Conservation (phyloP, 2,329 filamentous ascomycete genomes). For the Microsporum audouinii region DNA sequence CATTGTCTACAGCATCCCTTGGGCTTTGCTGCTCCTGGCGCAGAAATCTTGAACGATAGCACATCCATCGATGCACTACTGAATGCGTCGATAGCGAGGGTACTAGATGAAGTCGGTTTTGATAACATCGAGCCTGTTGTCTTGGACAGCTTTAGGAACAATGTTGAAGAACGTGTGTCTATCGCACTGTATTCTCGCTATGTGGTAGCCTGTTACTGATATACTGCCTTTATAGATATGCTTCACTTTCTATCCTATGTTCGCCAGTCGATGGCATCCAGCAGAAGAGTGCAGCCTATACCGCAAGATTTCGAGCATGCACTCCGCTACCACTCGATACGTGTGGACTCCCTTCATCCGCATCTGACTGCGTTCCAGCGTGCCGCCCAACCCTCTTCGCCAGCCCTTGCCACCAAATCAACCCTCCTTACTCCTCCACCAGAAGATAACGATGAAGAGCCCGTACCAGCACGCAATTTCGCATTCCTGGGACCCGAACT, state of each 20-base stretch:
- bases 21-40: conserved; percentile 24
- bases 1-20: conserved; percentile 31
- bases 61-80: conserved; percentile 45
- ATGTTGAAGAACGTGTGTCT: conserved; percentile 49
- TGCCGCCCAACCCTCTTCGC: conserved; percentile 12
- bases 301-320: conserved; percentile 48
- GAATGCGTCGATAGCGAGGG: conserved; percentile 43
- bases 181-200: not conserved
- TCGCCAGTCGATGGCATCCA: conserved; percentile 46
- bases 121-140: conserved; percentile 45
- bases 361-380: conserved; percentile 23
- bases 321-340: conserved; percentile 24
- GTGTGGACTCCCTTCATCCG: conserved; percentile 25
- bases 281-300: conserved; percentile 45
- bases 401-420: conserved; percentile 11
- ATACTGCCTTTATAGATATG: conserved; percentile 39
- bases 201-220: not conserved
- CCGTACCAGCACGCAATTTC: conserved; percentile 21
- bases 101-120: conserved; percentile 44
- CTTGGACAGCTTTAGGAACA: conserved; percentile 44
- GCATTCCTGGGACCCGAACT: conserved; percentile 43
- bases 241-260: conserved; percentile 43
- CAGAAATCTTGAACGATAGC: conserved; percentile 38
- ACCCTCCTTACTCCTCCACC: conserved; percentile 28
- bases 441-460: conserved; percentile 20